Percentiles rank a stretch among this genome's conserved stretches.
Evolutionary conservation across 495 filamentous ascomycete species (phyloP).

Genomic region (Xylaria longipes): DNA sequence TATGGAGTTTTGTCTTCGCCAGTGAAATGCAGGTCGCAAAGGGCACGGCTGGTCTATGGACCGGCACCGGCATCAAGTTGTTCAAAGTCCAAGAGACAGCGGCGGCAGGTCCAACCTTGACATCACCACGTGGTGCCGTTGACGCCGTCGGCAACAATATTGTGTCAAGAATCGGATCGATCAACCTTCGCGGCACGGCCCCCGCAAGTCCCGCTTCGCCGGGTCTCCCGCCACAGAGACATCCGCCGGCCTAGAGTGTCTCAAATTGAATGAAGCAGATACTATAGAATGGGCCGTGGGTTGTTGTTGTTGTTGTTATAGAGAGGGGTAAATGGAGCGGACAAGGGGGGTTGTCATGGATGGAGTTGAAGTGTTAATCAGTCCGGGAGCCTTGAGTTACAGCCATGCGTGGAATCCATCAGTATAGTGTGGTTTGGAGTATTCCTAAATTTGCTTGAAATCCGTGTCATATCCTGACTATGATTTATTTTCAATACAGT

Average conservation of each 20-base stretch:
- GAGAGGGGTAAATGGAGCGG: not conserved
- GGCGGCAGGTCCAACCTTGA: slow-evolving; percentile 77
- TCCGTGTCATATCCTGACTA: not conserved
- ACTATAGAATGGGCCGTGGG: not conserved
- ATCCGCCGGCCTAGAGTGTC: slow-evolving; percentile 13
- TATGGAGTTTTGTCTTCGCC: slow-evolving; percentile 96
- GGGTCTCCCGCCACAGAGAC: slow-evolving; percentile 34
- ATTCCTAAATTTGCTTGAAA: not conserved
- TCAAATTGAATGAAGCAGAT: not conserved
- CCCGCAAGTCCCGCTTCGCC: slow-evolving; percentile 31
- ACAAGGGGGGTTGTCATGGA: not conserved
- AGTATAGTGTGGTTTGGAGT: slow-evolving; percentile 6
- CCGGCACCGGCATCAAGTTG: slow-evolving; percentile 83
- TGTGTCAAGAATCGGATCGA: slow-evolving; percentile 82
- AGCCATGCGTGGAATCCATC: slow-evolving; percentile 2
- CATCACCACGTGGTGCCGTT: slow-evolving; percentile 87
- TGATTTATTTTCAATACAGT: not conserved
- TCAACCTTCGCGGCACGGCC: slow-evolving; percentile 60
- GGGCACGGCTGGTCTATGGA: slow-evolving; percentile 96
- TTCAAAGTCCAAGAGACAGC: slow-evolving; percentile 90
- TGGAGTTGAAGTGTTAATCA: slow-evolving; percentile 10
- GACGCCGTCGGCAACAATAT: slow-evolving; percentile 95
- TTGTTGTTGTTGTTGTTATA: not conserved
- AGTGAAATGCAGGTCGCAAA: slow-evolving; percentile 86
- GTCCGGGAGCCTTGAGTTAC: not conserved